These are phyloP conservation scores for Arctostaphylos glauca DNA, from an alignment of 148 eudicot genomes.

Conservation along the genomic window DNA sequence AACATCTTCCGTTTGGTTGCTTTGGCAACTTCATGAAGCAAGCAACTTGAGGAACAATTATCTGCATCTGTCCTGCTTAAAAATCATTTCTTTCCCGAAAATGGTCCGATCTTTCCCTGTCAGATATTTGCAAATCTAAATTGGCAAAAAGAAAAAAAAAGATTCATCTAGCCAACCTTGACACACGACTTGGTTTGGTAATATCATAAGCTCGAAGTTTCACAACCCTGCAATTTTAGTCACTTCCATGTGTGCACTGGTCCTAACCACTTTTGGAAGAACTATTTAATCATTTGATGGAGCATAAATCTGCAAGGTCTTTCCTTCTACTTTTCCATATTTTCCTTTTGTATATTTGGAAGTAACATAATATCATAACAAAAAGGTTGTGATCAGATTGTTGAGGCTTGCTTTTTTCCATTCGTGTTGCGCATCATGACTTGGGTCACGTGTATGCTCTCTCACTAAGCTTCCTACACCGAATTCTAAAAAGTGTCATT, in stretches of 20 bases:
- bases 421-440: not conserved
- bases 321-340: not conserved
- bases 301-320: not conserved
- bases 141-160: not conserved
- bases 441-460: not conserved
- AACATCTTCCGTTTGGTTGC: not conserved
- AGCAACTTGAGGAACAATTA: not conserved
- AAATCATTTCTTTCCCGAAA: not conserved
- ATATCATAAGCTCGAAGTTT: not conserved
- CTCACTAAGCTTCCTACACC: not conserved
- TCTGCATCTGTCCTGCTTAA: not conserved
- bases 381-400: not conserved
- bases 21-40: not conserved
- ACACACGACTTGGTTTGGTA: not conserved
- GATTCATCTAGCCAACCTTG: not conserved
- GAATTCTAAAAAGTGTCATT: not conserved
- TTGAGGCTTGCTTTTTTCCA: not conserved
- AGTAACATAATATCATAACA: not conserved
- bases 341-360: not conserved
- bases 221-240: not conserved
- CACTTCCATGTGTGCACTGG: not conserved
- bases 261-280: conserved; percentile 1
- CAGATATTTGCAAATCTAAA: not conserved
- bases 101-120: not conserved
- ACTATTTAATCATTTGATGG: not conserved